Evolutionary conservation across 208 protist genomes (phyloP), one percentile per base, ranked within the genome.

Genomic region (Acanthamoeba triangularis): DNA sequence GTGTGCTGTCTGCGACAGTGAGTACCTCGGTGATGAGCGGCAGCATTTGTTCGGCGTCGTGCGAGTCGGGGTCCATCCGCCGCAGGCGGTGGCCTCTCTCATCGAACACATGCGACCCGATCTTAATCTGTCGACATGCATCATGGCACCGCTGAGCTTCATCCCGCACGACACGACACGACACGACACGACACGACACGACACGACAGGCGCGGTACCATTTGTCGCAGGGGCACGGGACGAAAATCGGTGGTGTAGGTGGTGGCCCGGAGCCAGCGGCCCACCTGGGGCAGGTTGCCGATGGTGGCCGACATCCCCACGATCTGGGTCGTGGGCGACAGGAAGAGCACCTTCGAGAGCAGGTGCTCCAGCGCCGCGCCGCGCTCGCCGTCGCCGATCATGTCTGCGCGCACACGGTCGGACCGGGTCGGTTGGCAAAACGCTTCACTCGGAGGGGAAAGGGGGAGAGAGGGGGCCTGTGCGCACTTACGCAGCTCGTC

Each of bases 361-460:
- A 99, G 8, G 20, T 95, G 28, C 52, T 98, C 98, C 18, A 98
- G 41, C 8, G 98, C 14, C 13, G 94, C 94, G 65, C 98, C 98
- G 25, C 98, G 74, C 1, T 93, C 63, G 7, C 63, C 41, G 63
- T 99, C 98, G 67, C 95, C 96, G 10, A 98, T 18, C 97, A 99
- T 98, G 92, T 98, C 69, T 78, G 69, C 37, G 37, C 3, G 3
- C 37, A 41, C 37, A 3, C 2, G 37, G 37, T 41, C 37, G 37
- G 3, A 3, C 3, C 37, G 61, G 28, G 16, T 67, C 28, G 61
- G 28, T 67, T 67, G 61, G 28, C 16, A 18, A 61, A 18, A 61
- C 54, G 54, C 54, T 61, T 1, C 54, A 61, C 16, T 23, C 54
- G 2, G 54, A 13, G 16, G 16, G n/a, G n/a, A n/a, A n/a, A n/a